phyloP scores from a whole-genome alignment of 2,329 filamentous ascomycete species.

The Coniella lustricola region DNA sequence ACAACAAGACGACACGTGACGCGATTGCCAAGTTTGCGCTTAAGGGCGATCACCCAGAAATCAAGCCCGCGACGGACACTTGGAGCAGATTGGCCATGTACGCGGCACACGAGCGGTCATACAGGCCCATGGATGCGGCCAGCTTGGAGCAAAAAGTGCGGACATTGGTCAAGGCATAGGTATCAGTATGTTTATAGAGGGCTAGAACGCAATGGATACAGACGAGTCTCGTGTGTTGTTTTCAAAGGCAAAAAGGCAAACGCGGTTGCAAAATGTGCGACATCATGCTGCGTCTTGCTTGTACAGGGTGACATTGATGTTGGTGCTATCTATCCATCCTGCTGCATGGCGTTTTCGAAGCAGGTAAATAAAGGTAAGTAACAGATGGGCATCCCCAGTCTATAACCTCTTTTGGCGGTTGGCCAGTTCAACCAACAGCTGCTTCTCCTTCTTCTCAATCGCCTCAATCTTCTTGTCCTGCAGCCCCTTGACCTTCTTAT shows the following conservation, averaged over 20 bases:
- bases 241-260: neutral
- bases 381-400: neutral
- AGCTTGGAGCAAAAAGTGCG: slow-evolving; percentile 26
- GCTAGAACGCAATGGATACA: slow-evolving; percentile 5
- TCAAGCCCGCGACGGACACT: slow-evolving; percentile 24
- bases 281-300: neutral
- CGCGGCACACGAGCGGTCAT: slow-evolving; percentile 27
- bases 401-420: slow-evolving; percentile 17
- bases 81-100: slow-evolving; percentile 29
- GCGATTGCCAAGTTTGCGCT: slow-evolving; percentile 32
- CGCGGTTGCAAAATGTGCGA: neutral
- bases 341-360: too few species aligned
- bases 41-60: slow-evolving; percentile 31
- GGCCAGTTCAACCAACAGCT: slow-evolving; percentile 35
- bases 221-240: neutral
- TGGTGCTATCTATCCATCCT: too few species aligned
- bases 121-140: slow-evolving; percentile 20
- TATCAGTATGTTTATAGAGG: too few species aligned
- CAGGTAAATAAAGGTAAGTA: too few species aligned
- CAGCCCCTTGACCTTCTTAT: slow-evolving; percentile 41
- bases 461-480: slow-evolving; percentile 48
- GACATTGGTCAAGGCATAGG: slow-evolving; percentile 10
- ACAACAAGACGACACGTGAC: slow-evolving; percentile 20
- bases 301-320: neutral
- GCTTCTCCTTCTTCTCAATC: slow-evolving; percentile 44